A percentile compares a stretch with the other conserved stretches of the same genome.
Conservation (phyloP, 2,329 filamentous ascomycete genomes). For the Chalara sp. region DNA sequence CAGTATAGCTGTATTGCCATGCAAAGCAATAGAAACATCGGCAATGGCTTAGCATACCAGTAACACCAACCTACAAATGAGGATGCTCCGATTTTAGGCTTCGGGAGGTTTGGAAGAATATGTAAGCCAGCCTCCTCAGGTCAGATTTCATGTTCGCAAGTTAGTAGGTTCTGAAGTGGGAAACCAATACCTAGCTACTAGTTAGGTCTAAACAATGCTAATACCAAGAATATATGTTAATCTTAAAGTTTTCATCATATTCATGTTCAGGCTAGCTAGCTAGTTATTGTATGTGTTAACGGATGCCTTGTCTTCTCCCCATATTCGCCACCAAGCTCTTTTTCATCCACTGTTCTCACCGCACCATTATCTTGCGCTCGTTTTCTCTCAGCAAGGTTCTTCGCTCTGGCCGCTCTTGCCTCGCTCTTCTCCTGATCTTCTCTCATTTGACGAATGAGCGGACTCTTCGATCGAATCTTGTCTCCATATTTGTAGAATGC, state of each 20-base stretch:
- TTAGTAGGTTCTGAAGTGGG: too few relatives aligned
- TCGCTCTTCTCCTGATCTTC: constrained; percentile 25
- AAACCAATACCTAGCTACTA: too few relatives aligned
- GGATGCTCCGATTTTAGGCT: too few relatives aligned
- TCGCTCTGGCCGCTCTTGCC: constrained; percentile 14
- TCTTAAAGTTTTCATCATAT: not conserved
- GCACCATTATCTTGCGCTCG: constrained; percentile 6
- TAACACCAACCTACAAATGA: too few relatives aligned
- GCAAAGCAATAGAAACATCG: too few relatives aligned
- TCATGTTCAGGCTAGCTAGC: not conserved
- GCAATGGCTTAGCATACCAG: too few relatives aligned
- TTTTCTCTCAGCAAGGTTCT: constrained; percentile 6
- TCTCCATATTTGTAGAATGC: constrained; percentile 64
- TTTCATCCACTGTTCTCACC: not conserved
- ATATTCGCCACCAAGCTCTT: not conserved
- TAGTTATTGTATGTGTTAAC: not conserved
- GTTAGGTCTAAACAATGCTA: too few relatives aligned
- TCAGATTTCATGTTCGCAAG: too few relatives aligned
- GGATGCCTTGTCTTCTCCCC: not conserved
- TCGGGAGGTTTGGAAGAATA: too few relatives aligned
- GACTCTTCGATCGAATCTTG: constrained; percentile 44
- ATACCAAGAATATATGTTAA: too few relatives aligned
- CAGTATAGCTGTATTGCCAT: too few relatives aligned
- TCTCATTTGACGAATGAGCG: constrained; percentile 32
- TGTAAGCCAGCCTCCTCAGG: too few relatives aligned